phyloP scores from a whole-genome alignment of 1,139 yeast genomes.

The Hanseniaspora uvarum region DNA sequence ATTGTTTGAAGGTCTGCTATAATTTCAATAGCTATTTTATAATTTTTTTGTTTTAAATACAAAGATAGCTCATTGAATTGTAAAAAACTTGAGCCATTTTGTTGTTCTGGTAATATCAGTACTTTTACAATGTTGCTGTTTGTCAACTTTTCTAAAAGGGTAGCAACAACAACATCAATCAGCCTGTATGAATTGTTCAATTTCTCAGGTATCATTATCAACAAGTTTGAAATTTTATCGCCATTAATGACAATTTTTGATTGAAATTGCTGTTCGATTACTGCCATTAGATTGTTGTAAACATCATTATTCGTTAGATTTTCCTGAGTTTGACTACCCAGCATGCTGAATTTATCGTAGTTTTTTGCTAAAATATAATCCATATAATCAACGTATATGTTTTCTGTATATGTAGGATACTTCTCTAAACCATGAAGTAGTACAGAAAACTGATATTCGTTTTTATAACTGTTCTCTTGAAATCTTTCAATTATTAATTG shows the following conservation, averaged over 20 bases:
- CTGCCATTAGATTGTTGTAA: background rate
- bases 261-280: background rate
- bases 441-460: constrained; percentile 24
- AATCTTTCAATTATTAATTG: constrained; percentile 34
- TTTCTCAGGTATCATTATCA: constrained; percentile 48
- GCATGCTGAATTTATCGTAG: background rate
- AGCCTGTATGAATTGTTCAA: background rate
- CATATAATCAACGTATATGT: constrained; percentile 42
- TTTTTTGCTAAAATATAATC: constrained; percentile 39
- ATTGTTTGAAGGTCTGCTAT: background rate
- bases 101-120: background rate
- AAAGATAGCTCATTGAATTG: background rate
- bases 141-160: background rate
- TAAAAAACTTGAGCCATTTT: background rate
- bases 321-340: constrained; percentile 27
- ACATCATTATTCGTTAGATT: constrained; percentile 2
- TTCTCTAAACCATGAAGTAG: constrained; percentile 41
- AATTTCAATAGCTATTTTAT: background rate
- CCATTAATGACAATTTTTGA: background rate
- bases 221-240: background rate
- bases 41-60: background rate
- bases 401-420: constrained; percentile 33
- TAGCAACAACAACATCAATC: background rate
- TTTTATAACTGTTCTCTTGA: constrained; percentile 29
- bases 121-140: background rate